These are phyloP conservation scores for Coffea canephora DNA, from an alignment of 257 asterid genomes.

Conservation along the genomic window DNA sequence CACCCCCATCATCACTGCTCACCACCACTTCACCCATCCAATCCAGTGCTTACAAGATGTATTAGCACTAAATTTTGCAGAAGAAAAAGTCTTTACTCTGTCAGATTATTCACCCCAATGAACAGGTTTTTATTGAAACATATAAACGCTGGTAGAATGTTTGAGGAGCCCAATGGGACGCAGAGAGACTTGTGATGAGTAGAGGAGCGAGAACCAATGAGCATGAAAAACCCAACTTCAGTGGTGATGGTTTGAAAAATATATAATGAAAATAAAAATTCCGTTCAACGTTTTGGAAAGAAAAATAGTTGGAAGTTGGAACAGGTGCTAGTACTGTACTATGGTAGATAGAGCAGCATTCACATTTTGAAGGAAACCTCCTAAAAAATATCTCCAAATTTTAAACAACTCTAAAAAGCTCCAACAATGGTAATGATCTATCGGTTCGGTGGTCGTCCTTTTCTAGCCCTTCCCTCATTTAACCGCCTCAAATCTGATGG, in stretches of 20 bases:
- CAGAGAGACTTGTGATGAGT: background rate
- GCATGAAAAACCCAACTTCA: background rate
- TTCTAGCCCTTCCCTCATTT: background rate
- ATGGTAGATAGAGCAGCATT: too few relatives aligned
- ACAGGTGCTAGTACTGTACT: too few relatives aligned
- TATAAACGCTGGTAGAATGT: too few relatives aligned
- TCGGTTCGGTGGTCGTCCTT: slow-evolving; percentile 24
- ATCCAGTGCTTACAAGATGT: too few relatives aligned
- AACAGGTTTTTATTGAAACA: background rate
- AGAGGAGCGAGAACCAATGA: background rate
- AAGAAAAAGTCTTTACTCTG: background rate
- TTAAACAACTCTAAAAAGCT: background rate
- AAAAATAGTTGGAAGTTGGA: too few relatives aligned
- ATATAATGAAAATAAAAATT: background rate
- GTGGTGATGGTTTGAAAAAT: too few relatives aligned
- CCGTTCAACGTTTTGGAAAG: too few relatives aligned
- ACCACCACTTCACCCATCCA: slow-evolving; percentile 63
- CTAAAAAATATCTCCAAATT: slow-evolving; percentile 44
- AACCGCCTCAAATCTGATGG: slow-evolving; percentile 63
- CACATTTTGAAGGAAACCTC: background rate
- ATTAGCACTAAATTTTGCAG: too few relatives aligned
- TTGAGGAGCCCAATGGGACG: background rate
- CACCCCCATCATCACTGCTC: slow-evolving; percentile 41
- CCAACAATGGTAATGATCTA: background rate
- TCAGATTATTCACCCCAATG: background rate